Percentiles rank a stretch among this genome's conserved stretches.
These are phyloP conservation scores for Coemansia sp. DNA, from an alignment of 192 early-diverging fungal species.

Conservation along the genomic window DNA sequence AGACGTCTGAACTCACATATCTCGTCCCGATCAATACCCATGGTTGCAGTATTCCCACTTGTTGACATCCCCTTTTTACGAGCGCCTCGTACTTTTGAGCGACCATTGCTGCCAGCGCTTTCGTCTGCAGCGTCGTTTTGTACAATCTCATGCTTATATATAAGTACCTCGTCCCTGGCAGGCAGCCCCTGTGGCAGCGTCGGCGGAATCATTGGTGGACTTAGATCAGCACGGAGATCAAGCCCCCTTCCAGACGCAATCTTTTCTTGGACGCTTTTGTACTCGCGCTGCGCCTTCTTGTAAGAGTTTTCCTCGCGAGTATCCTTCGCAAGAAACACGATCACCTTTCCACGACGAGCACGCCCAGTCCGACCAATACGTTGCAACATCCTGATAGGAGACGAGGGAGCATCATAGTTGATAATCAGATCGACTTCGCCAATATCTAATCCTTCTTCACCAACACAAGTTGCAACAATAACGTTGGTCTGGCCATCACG, in stretches of 20 bases:
- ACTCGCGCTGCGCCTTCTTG: slow-evolving; percentile 52
- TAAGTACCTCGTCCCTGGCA: slow-evolving; percentile 18
- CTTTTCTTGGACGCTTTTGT: slow-evolving; percentile 46
- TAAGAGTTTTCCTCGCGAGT: slow-evolving; percentile 54
- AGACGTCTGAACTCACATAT: slow-evolving; percentile 26
- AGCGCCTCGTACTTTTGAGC: slow-evolving; percentile 13
- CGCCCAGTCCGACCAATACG: slow-evolving; percentile 56
- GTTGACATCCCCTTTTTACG: slow-evolving; percentile 7
- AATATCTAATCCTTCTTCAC: slow-evolving; percentile 96
- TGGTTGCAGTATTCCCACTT: background rate
- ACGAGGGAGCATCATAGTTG: slow-evolving; percentile 71
- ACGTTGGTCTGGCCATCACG: slow-evolving; percentile 77
- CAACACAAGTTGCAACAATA: slow-evolving; percentile 87
- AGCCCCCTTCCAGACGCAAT: slow-evolving; percentile 47
- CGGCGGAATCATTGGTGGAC: slow-evolving; percentile 53
- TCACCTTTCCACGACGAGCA: slow-evolving; percentile 48
- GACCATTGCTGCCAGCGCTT: background rate
- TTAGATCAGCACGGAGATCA: slow-evolving; percentile 36
- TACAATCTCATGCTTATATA: slow-evolving; percentile 34
- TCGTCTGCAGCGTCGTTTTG: background rate
- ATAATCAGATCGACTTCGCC: slow-evolving; percentile 93
- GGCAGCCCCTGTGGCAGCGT: slow-evolving; percentile 31
- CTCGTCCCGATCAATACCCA: slow-evolving; percentile 24
- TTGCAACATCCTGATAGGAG: slow-evolving; percentile 52
- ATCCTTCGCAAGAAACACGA: slow-evolving; percentile 52